Conservation (phyloP, 441 rosid genomes). For the Arabidopsis lyrata region DNA sequence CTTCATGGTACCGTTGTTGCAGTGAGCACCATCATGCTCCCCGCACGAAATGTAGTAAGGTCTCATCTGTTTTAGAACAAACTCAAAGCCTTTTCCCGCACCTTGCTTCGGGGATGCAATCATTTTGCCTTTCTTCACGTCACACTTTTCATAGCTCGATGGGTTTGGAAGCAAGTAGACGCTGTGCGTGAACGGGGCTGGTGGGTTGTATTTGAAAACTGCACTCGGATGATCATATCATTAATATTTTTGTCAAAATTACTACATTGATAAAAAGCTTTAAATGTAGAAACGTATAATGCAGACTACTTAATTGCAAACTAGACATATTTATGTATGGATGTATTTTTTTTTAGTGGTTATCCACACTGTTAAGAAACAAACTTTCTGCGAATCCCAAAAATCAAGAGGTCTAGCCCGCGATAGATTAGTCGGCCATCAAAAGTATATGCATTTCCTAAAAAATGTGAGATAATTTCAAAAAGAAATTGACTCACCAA, state of each 20-base stretch:
- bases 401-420: not conserved
- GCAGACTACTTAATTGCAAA: not conserved
- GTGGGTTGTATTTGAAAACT: conserved; percentile 71
- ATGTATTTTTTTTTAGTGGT: not conserved
- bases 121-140: conserved; percentile 52
- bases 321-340: not conserved
- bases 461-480: not conserved
- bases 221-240: conserved; percentile 9
- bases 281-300: not conserved
- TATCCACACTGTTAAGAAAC: not conserved
- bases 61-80: conserved; percentile 49
- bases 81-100: conserved; percentile 58
- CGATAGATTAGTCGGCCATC: no score
- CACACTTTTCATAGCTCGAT: conserved; percentile 53
- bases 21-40: conserved; percentile 60
- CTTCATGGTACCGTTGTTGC: conserved; percentile 69
- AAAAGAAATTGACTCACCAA: conserved; percentile 48
- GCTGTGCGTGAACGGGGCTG: conserved; percentile 58
- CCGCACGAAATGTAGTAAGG: conserved; percentile 73
- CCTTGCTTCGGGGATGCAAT: conserved; percentile 59
- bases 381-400: no score
- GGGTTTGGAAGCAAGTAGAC: conserved; percentile 60
- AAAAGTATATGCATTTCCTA: not conserved
- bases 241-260: not conserved
- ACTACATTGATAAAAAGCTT: not conserved